Percentiles rank a stretch among this genome's conserved stretches.
Conservation (phyloP, 441 rosid genomes). For the Adansonia rubrostipa region DNA sequence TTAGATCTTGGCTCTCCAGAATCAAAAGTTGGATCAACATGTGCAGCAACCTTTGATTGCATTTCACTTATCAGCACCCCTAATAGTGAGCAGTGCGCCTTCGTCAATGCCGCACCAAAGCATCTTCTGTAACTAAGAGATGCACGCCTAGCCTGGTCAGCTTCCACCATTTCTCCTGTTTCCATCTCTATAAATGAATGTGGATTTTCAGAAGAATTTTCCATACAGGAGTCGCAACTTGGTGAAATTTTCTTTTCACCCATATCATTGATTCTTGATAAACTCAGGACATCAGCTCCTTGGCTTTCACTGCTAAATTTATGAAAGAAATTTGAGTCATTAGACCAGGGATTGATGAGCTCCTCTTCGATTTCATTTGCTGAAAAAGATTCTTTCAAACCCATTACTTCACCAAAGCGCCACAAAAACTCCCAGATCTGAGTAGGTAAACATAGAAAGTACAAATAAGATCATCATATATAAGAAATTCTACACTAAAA, state of each 20-base stretch:
- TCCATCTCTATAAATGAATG: slow-evolving; percentile 50
- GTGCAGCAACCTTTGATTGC: slow-evolving; percentile 86
- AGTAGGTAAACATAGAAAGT: slow-evolving; percentile 35
- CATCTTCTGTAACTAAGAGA: slow-evolving; percentile 45
- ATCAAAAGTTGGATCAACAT: slow-evolving; percentile 92
- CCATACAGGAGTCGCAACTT: slow-evolving; percentile 39
- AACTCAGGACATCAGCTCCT: slow-evolving; percentile 42
- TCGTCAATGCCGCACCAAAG: slow-evolving; percentile 61
- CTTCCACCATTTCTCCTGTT: slow-evolving; percentile 46
- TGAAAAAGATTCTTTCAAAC: slow-evolving; percentile 61
- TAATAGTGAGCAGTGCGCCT: slow-evolving; percentile 70
- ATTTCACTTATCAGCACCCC: slow-evolving; percentile 80
- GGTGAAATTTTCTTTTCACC: slow-evolving; percentile 39
- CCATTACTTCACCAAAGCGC: slow-evolving; percentile 81
- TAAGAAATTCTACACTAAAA: slow-evolving; percentile 17
- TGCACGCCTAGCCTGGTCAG: slow-evolving; percentile 42
- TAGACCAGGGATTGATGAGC: slow-evolving; percentile 67
- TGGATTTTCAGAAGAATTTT: slow-evolving; percentile 39
- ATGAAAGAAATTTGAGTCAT: slow-evolving; percentile 41
- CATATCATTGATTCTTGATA: slow-evolving; percentile 36
- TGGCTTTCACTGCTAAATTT: slow-evolving; percentile 42
- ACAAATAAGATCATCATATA: slow-evolving; percentile 25
- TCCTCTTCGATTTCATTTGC: slow-evolving; percentile 78
- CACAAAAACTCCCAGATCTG: slow-evolving; percentile 83
- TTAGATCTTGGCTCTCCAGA: slow-evolving; percentile 79